Base-by-base conservation (phyloP, 2,329 filamentous ascomycete species). In the Pseudogymnoascus sp. region DNA sequence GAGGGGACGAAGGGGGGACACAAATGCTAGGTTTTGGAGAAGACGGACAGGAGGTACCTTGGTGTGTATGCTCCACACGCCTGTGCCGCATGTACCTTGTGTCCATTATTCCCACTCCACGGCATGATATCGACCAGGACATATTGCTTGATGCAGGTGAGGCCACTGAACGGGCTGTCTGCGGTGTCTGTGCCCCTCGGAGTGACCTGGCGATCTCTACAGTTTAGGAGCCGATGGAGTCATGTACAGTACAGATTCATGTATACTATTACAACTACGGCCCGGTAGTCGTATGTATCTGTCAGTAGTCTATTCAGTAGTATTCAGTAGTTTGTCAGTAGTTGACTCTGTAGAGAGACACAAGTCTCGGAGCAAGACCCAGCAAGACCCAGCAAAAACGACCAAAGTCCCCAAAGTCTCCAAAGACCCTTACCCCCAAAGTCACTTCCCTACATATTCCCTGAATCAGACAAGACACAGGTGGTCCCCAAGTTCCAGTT, bases 141-240 rank as follows among this genome's bases (percentile, higher is more conserved):
- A 50, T 50, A 50, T 50, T 50, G 43, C 43, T 50, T 50, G 25
- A 50, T 50, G 43, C 43, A 50, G 43, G 43, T 50, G 43, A 50
- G 25, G 43, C 25, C 43, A 50, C 28, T 16, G 43, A 50, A 47
- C 41, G 22, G 41, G 11, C 11, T 22, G 11, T 16, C 14, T 39
- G 37, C 3, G 9, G 30, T 11, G 38, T 30, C 43, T 50, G 43
- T 50, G 43, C 43, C 43, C 43, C 43, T 50, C 43, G 7, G n/a
- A 50, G 43, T 50, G 43, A 30, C 43, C 43, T 50, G 25, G 43
- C 25, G 43, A 50, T 50, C 43, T n/a, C 20, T 47, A 28, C 22
- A 28, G 41, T 47, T 25, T 25, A 5, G 22, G 22, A 25, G 22
- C 22, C 22, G 2, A 47, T 25, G 41, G 20, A 47, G 39, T 22